Evolutionary conservation across 2,329 filamentous ascomycete genomes (phyloP), one percentile per base, ranked within the genome.

Genomic region (Neonectria sp.): DNA sequence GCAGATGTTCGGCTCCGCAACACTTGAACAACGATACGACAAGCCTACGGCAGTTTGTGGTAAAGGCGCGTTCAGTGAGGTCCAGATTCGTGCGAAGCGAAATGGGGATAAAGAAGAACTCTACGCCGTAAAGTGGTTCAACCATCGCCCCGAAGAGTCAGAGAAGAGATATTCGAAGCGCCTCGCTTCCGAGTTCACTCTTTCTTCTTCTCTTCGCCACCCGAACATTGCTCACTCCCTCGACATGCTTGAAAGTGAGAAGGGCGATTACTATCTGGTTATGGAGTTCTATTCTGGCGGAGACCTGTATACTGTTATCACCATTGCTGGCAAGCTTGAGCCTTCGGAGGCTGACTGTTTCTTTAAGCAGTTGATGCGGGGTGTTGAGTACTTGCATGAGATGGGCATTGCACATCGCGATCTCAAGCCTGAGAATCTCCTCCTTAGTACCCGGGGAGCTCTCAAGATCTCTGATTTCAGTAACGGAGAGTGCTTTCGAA

Each of bases 231-330:
- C 98, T 75, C 95, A 98, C 81, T 98, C 96, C 1, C 89, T 98
- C 59, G 96, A 99, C 79, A 88, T 99, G 12, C 88, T 99, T 43
- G 94, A 97, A 82, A 96, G 98, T 77, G 91, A 95, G 75, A 98
- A 98, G 83, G 96, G 96, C 68, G 95, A 97, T 79, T 98, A 96
- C 81, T 99, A 96, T 82, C 96, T 98, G 81, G 96, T 99, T 60
- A 99, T 99, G 96, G 96, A 99, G 82, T 98, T 96, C 79, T 99
- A 96, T 79, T 95, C 95, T 40, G 96, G 96, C 67, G 96, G 96
- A 65, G 96, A 99, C 79, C 86, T 99, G 24, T 98, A 98, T 81
- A 98, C 95, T 0, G 88, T 99, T 6, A 93, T 99, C 24, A 89
- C 98, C 35, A 91, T 95, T 6, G 94, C 95, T 43, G 94, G 93